These are phyloP conservation scores for Zanthoxylum bungeanum DNA, from an alignment of 345 rosid genomes.

Conservation along the genomic window DNA sequence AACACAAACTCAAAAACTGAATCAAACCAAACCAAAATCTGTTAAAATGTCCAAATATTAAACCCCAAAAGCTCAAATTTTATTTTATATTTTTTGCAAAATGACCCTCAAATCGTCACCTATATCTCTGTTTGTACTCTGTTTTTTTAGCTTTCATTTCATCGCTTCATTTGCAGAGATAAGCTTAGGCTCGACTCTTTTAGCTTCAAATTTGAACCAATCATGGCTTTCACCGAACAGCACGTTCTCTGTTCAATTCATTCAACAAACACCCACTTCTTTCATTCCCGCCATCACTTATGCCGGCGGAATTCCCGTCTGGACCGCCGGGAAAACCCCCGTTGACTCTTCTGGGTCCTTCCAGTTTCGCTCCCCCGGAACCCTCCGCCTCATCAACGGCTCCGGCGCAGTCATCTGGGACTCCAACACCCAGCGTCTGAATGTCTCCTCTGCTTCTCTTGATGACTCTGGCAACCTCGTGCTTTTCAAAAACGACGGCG, in stretches of 20 bases:
- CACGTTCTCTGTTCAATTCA: slow-evolving; percentile 45
- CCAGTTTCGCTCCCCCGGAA: slow-evolving; percentile 42
- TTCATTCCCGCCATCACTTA: slow-evolving; percentile 45
- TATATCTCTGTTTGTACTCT: neutral
- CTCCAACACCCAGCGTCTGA: slow-evolving; percentile 35
- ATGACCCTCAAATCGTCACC: neutral
- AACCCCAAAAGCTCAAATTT: too few species aligned
- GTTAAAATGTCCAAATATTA: too few species aligned
- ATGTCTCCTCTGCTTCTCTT: slow-evolving; percentile 48
- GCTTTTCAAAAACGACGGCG: slow-evolving; percentile 20
- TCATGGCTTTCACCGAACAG: slow-evolving; percentile 40
- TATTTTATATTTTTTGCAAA: neutral
- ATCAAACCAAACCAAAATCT: too few species aligned
- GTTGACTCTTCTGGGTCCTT: slow-evolving; percentile 51
- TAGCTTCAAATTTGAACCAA: slow-evolving; percentile 32
- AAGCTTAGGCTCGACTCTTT: slow-evolving; percentile 38
- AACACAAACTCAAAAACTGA: too few species aligned
- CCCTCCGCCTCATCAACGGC: slow-evolving; percentile 56
- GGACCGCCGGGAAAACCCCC: slow-evolving; percentile 38
- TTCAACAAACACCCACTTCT: slow-evolving; percentile 26
- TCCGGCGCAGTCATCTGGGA: slow-evolving; percentile 57
- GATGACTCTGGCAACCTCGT: slow-evolving; percentile 48
- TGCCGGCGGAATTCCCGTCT: slow-evolving; percentile 41
- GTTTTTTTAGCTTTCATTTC: neutral
- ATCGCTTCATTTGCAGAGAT: slow-evolving; percentile 23